Evolutionary conservation across 805 yeast species (phyloP).

Genomic region (Yamadazyma philogaea): DNA sequence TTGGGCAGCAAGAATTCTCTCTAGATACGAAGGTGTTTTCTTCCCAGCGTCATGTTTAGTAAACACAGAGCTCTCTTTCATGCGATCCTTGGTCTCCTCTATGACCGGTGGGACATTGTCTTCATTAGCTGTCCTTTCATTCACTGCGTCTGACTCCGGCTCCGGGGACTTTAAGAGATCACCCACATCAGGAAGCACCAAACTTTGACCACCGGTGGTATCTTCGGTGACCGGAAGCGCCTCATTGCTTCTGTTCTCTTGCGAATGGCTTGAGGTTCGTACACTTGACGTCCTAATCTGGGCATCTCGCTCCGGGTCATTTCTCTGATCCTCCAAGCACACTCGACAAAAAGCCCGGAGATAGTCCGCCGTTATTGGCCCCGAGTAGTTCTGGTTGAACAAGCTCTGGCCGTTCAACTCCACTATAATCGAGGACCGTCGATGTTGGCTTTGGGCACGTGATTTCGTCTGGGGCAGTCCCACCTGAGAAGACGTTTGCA

Average conservation of each 20-base stretch:
- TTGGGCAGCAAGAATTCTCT: conserved; percentile 27
- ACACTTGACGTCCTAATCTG: not conserved
- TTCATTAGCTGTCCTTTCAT: no score
- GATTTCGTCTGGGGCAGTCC: not conserved
- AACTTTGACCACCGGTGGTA: not conserved
- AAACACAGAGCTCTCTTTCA: no score
- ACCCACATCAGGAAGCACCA: conserved; percentile 2
- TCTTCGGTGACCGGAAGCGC: not conserved
- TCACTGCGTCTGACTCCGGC: no score
- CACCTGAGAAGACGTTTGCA: not conserved
- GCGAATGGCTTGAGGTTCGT: not conserved
- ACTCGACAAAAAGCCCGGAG: conserved; percentile 34
- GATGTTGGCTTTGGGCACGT: conserved; percentile 9
- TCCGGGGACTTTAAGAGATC: conserved; percentile 1
- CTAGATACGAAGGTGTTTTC: conserved; percentile 25
- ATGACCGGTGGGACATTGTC: no score
- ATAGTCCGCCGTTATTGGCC: conserved; percentile 28
- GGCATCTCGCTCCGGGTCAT: not conserved
- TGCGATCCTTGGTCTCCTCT: no score
- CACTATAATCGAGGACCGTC: conserved; percentile 27
- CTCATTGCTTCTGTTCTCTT: not conserved
- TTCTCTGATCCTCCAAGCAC: conserved; percentile 12
- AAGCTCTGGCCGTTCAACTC: conserved; percentile 19
- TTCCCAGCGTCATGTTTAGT: not conserved
- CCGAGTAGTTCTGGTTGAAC: conserved; percentile 18